A percentile compares a stretch with the other conserved stretches of the same genome.
These are phyloP conservation scores for Dryadomyces sulphureus DNA, from an alignment of 2,329 filamentous ascomycete species.

Conservation along the genomic window DNA sequence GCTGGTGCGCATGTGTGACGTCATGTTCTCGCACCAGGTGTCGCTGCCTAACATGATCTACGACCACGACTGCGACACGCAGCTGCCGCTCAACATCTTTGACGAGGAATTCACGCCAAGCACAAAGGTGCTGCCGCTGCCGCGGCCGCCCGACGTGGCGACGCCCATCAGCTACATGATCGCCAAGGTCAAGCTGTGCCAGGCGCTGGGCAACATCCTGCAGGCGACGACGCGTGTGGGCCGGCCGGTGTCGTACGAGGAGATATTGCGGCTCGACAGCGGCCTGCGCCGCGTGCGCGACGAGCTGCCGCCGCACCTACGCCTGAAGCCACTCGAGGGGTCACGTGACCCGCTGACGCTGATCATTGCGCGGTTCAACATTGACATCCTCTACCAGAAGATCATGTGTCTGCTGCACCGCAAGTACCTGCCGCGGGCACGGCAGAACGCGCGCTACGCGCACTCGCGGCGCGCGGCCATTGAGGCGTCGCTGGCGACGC, in stretches of 20 bases:
- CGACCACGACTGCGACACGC: conserved; percentile 59
- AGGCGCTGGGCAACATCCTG: conserved; percentile 57
- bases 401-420: conserved; percentile 79
- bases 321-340: conserved; percentile 59
- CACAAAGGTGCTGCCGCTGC: conserved; percentile 51
- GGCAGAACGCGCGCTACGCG: conserved; percentile 65
- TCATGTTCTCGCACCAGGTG: conserved; percentile 63
- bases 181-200: conserved; percentile 51
- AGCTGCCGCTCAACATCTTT: conserved; percentile 62
- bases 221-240: conserved; percentile 45
- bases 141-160: conserved; percentile 52
- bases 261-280: conserved; percentile 47
- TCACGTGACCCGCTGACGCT: conserved; percentile 69
- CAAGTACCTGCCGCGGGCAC: conserved; percentile 66
- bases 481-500: conserved; percentile 69
- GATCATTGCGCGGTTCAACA: conserved; percentile 69
- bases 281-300: conserved; percentile 46
- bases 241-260: conserved; percentile 44
- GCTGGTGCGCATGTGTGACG: conserved; percentile 56
- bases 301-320: conserved; percentile 66
- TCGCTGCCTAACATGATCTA: conserved; percentile 56
- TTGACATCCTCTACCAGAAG: conserved; percentile 80
- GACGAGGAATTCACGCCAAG: conserved; percentile 65
- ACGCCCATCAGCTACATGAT: conserved; percentile 73
- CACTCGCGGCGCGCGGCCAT: conserved; percentile 76